A percentile compares a stretch with the other conserved stretches of the same genome.
Conservation (phyloP, 768 basidiomycete genomes). For the Termitomyces eurrhizus region DNA sequence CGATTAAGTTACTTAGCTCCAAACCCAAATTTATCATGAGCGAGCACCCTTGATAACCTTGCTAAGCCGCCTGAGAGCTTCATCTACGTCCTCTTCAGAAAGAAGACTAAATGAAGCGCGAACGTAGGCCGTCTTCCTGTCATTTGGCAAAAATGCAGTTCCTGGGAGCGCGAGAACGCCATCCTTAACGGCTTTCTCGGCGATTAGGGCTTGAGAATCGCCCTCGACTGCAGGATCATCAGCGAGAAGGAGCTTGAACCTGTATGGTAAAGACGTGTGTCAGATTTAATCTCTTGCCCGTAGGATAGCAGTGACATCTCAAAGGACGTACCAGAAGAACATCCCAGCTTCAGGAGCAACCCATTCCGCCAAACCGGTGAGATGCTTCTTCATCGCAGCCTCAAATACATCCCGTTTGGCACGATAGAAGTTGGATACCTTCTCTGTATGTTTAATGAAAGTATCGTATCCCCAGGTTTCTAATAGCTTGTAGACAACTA, state of each 20-base stretch:
- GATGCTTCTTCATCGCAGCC: slow-evolving; percentile 59
- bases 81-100: slow-evolving; percentile 59
- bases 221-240: slow-evolving; percentile 30
- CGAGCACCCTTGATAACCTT: slow-evolving; percentile 27
- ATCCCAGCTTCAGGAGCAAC: slow-evolving; percentile 69
- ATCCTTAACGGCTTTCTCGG: slow-evolving; percentile 60
- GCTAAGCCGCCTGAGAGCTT: slow-evolving; percentile 60
- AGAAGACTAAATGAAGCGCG: slow-evolving; percentile 74
- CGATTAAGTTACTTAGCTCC: neutral
- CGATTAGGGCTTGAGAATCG: slow-evolving; percentile 68
- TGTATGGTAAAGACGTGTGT: slow-evolving; percentile 18
- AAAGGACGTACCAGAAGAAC: slow-evolving; percentile 71
- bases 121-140: slow-evolving; percentile 63
- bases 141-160: slow-evolving; percentile 66
- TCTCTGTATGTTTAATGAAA: slow-evolving; percentile 60
- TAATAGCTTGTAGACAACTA: slow-evolving; percentile 51
- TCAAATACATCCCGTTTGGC: slow-evolving; percentile 71
- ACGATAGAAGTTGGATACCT: slow-evolving; percentile 66
- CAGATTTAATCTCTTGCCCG: neutral
- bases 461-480: slow-evolving; percentile 68
- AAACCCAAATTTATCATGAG: neutral
- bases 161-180: slow-evolving; percentile 89
- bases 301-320: slow-evolving; percentile 7
- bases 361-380: slow-evolving; percentile 72
- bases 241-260: slow-evolving; percentile 61